Evolutionary conservation across 371 early-diverging fungal genomes (phyloP), one percentile per base, ranked within the genome.

Genomic region (Basidiobolus meristosporus): DNA sequence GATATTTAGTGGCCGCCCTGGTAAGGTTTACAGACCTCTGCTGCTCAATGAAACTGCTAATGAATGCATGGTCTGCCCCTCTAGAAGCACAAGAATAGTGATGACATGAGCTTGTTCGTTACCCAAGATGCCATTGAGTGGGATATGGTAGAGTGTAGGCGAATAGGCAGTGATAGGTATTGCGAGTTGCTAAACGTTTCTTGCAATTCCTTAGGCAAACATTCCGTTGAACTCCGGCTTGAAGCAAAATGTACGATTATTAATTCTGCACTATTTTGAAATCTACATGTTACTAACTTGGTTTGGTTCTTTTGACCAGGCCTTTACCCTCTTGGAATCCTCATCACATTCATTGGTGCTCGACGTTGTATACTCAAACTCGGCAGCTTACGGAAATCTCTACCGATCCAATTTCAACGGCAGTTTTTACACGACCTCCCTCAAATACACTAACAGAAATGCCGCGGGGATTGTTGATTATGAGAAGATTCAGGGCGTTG

Each of bases 381-480:
- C 48, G 2, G 26, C 29, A 6, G 46, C 50, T 17, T 41, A 43
- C n/a, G 91, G 89, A 14, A 64, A 76, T 11, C 57, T 95, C 32
- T 87, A 71, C 59, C 53, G 73, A 29, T 90, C 90, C 21, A 84
- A 89, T 52, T 87, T 88, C 1, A 75, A 87, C 35, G 96, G 96
- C 38, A 84, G 77, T 2, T 81, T 77, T 50, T 95, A 85, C 52
- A 68, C 72, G 34, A 69, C 67, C 36, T 62, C 80, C 19, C 65
- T 84, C 21, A 64, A 77, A 22, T 61, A 84, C 54, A 81, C 83
- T 26, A 86, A 90, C 50, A 71, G 86, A 36, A 70, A 82, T 40
- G 12, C 21, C 1, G 37, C 54, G 2, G 93, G 90, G 12, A 56
- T 60, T 16, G 79, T 90, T n/a, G 96, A 92, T 47, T 82, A 86